phyloP scores from a whole-genome alignment of 2,329 filamentous ascomycete species.

The Leptographium galeiforme region DNA sequence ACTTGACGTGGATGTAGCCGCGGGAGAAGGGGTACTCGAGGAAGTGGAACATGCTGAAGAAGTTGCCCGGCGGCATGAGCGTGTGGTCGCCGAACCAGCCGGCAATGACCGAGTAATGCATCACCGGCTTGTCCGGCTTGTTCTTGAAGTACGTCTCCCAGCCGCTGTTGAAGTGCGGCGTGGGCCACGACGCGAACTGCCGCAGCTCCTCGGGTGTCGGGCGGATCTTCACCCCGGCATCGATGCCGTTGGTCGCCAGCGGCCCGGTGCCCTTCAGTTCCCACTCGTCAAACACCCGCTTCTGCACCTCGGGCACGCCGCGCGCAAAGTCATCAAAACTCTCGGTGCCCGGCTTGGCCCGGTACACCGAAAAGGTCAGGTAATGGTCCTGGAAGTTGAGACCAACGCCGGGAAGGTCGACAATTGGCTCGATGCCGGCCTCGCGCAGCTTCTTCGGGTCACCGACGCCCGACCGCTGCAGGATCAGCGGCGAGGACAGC shows the following conservation, averaged over 20 bases:
- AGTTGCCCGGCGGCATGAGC: constrained; percentile 58
- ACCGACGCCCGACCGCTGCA: constrained; percentile 63
- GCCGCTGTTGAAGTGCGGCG: constrained; percentile 56
- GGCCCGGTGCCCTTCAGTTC: constrained; percentile 67
- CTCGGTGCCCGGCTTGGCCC: constrained; percentile 62
- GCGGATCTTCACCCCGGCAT: constrained; percentile 66
- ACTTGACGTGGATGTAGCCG: constrained; percentile 56
- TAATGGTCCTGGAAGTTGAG: constrained; percentile 70
- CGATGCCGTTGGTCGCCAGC: constrained; percentile 65
- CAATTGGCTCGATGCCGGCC: constrained; percentile 53
- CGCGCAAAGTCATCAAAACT: constrained; percentile 71
- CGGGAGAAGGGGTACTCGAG: constrained; percentile 65
- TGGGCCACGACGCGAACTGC: constrained; percentile 60
- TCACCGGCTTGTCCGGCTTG: constrained; percentile 75
- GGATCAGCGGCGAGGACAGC: constrained; percentile 58
- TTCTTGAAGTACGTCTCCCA: constrained; percentile 77
- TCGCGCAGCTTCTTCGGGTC: constrained; percentile 58
- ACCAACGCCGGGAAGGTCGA: constrained; percentile 60
- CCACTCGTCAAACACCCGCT: constrained; percentile 65
- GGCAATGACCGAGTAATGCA: constrained; percentile 70
- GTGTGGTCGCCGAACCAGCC: constrained; percentile 51
- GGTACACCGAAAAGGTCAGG: constrained; percentile 55
- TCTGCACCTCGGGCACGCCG: constrained; percentile 59
- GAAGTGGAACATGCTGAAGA: constrained; percentile 79
- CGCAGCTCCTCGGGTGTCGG: constrained; percentile 55